phyloP scores from a whole-genome alignment of 768 basidiomycete species.

The Exsudoporus frostii region DNA sequence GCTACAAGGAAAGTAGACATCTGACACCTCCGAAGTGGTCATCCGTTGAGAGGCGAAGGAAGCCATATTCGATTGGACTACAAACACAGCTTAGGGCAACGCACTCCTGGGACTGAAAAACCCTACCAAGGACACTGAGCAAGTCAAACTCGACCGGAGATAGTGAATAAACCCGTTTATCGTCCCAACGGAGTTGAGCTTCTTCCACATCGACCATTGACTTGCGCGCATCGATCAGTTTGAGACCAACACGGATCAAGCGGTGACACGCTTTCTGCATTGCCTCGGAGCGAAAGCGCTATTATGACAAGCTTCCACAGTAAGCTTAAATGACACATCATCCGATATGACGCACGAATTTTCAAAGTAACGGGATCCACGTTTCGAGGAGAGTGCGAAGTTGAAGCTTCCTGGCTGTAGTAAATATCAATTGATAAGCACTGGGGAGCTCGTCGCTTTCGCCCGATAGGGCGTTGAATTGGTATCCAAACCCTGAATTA shows the following conservation, averaged over 20 bases:
- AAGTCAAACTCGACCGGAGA: slow-evolving; percentile 36
- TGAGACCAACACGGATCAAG: slow-evolving; percentile 51
- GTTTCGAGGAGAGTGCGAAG: slow-evolving; percentile 51
- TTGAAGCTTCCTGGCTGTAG: slow-evolving; percentile 49
- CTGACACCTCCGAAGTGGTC: slow-evolving; percentile 57
- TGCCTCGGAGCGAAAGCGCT: slow-evolving; percentile 46
- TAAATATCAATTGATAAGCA: slow-evolving; percentile 54
- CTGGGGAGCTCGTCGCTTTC: slow-evolving; percentile 51
- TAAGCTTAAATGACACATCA: neutral
- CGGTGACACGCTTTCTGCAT: slow-evolving; percentile 44
- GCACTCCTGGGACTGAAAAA: slow-evolving; percentile 7
- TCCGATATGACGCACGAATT: slow-evolving; percentile 39
- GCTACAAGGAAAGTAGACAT: slow-evolving; percentile 64
- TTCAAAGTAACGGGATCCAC: slow-evolving; percentile 55
- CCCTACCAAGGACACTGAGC: slow-evolving; percentile 52
- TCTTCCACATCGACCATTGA: slow-evolving; percentile 35
- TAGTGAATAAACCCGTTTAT: slow-evolving; percentile 6
- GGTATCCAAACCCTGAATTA: slow-evolving; percentile 49
- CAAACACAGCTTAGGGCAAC: neutral
- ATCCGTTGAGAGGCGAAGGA: slow-evolving; percentile 45
- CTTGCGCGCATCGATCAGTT: slow-evolving; percentile 51
- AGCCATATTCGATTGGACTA: slow-evolving; percentile 60
- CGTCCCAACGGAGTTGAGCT: slow-evolving; percentile 12
- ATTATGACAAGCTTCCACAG: slow-evolving; percentile 8
- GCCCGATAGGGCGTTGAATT: slow-evolving; percentile 50